Percentiles rank a stretch among this genome's conserved stretches.
Conservation (phyloP, 805 yeast species). For the Candida koratica region DNA sequence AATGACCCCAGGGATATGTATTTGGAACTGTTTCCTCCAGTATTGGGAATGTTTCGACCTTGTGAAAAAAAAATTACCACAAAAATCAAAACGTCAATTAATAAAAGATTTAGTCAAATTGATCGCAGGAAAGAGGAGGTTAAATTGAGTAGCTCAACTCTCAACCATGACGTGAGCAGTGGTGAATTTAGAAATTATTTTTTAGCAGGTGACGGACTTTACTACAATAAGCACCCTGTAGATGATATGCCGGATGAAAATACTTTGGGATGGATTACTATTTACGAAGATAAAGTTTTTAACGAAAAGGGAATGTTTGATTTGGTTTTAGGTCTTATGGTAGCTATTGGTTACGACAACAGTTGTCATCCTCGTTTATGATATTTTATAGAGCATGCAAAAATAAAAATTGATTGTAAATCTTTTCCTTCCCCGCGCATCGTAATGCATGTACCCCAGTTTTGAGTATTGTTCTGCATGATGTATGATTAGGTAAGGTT, state of each 20-base stretch:
- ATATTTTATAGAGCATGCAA: too few species aligned
- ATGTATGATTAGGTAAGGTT: too few species aligned
- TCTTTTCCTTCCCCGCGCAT: too few species aligned
- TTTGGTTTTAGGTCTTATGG: constrained; percentile 47
- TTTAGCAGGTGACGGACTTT: constrained; percentile 55
- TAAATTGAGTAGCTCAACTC: constrained; percentile 10
- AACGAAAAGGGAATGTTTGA: constrained; percentile 48
- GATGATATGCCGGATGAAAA: constrained; percentile 61
- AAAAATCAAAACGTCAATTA: constrained; percentile 33
- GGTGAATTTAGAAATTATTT: constrained; percentile 30
- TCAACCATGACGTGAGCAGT: constrained; percentile 23
- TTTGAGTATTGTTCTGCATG: too few species aligned
- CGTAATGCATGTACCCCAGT: too few species aligned
- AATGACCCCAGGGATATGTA: constrained; percentile 24
- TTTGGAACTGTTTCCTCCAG: constrained; percentile 26
- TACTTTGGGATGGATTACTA: constrained; percentile 63
- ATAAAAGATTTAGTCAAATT: constrained; percentile 16
- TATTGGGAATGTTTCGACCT: constrained; percentile 40
- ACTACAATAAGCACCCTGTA: constrained; percentile 39
- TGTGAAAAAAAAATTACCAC: constrained; percentile 36
- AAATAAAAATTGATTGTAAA: too few species aligned
- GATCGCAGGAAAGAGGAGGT: constrained; percentile 1
- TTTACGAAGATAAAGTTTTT: constrained; percentile 45
- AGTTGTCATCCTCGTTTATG: too few species aligned
- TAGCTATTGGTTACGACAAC: constrained; percentile 43